These are phyloP conservation scores for Lolium multiflorum DNA, from an alignment of 176 grass and related monocot genomes.

Conservation along the genomic window DNA sequence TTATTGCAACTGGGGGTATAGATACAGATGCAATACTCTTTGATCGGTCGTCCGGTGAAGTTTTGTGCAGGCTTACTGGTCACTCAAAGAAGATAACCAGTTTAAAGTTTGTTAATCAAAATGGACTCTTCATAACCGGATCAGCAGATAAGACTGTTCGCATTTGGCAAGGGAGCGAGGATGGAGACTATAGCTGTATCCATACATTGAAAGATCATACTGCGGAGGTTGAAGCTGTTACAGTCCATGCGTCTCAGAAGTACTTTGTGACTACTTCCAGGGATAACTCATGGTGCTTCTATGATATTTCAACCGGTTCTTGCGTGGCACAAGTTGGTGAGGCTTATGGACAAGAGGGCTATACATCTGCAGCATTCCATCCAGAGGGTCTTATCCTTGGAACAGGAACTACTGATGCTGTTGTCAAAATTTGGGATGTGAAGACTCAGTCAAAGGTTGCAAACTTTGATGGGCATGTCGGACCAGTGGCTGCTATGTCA, in stretches of 20 bases:
- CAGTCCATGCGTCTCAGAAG: no score
- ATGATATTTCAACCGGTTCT: no score
- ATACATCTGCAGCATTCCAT: constrained; percentile 78
- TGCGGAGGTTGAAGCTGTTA: constrained; percentile 47
- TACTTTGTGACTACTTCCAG: no score
- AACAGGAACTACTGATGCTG: constrained; percentile 74
- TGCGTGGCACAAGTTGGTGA: constrained; percentile 46
- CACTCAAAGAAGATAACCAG: constrained; percentile 96
- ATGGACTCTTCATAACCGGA: constrained; percentile 77
- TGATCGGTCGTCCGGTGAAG: constrained; percentile 74
- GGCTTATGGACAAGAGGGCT: constrained; percentile 67
- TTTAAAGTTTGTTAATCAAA: constrained; percentile 77
- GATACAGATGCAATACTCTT: constrained; percentile 93
- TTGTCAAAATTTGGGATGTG: constrained; percentile 78
- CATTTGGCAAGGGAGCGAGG: constrained; percentile 82
- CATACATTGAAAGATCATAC: constrained; percentile 81
- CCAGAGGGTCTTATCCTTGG: constrained; percentile 94
- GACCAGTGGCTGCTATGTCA: constrained; percentile 40
- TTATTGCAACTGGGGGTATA: constrained; percentile 83
- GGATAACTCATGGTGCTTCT: no score
- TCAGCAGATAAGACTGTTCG: constrained; percentile 99
- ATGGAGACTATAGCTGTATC: constrained; percentile 73
- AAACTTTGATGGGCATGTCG: no score
- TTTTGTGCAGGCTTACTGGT: constrained; percentile 78
- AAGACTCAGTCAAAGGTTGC: no score